Base-by-base conservation (phyloP, 169 alveolate species). In the Babesia ovata region DNA sequence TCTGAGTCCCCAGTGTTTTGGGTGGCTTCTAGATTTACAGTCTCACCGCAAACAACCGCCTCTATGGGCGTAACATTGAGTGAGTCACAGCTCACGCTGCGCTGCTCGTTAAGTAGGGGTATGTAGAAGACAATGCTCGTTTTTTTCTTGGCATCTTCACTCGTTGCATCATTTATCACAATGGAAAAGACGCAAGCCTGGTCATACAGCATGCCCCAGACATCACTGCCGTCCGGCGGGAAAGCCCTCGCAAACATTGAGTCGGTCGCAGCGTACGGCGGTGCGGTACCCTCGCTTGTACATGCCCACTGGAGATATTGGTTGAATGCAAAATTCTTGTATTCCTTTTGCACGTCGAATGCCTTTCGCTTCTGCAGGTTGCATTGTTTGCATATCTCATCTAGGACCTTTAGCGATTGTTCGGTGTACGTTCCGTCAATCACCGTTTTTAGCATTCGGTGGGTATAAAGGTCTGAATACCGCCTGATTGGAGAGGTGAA, bases 401-500 rank as follows among this genome's bases (percentile, higher is more conserved):
- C 81, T 28, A 90, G 58, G 17, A 74, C 70, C 39, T 86, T 84
- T 46, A 69, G 71, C 42, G 88, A 81, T 50, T 73, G 70, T 21
- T 61, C 79, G 22, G 54, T 36, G 22, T 52, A 70, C 45, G 84
- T 69, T 33, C 45, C 22, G 44, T 48, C 42, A 22, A 73, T 49
- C 16, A 75, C 71, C 49, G 74, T 50, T 50, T 69, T 69, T 77
- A 96, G 94, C 77, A 97, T 90, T 74, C 99, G 90, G 78, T 97
- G 99, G 21, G 97, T 98, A 52, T 95, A 81, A 36, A 98, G 94
- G 91, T 98, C 99, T 4, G 99, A 98, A 90, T 98, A 98, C 82
- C 99, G 93, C 87, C 99, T 94, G 63, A 98, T 98, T 4, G 99
- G 99, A n/a, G 99, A 96, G 12, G 99, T 98, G 87, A 97, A 98